Evolutionary conservation across 331 rosid genomes (phyloP).

Genomic region (Spiraea crenata): DNA sequence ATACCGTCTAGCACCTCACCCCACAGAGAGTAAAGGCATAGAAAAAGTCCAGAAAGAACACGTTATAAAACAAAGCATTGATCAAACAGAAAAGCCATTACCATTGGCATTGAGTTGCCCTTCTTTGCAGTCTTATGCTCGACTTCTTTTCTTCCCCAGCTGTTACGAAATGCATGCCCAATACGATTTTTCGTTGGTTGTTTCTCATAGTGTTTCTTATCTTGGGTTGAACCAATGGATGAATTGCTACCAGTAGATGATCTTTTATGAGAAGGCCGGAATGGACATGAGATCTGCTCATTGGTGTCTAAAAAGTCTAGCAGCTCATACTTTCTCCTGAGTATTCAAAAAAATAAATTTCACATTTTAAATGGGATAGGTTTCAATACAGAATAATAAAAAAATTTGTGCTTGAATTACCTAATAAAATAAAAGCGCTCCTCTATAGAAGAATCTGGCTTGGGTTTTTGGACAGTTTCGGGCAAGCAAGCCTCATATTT

Average conservation of each 20-base stretch:
- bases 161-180: constrained; percentile 67
- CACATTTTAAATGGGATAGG: constrained; percentile 9
- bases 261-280: constrained; percentile 40
- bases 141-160: constrained; percentile 73
- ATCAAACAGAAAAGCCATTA: constrained; percentile 31
- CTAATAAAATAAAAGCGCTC: constrained; percentile 77
- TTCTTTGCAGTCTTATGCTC: constrained; percentile 60
- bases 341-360: constrained; percentile 27
- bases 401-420: constrained; percentile 32
- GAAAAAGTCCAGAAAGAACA: background rate
- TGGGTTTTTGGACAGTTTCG: constrained; percentile 48
- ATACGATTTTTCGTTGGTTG: constrained; percentile 48
- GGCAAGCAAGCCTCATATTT: constrained; percentile 80
- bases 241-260: constrained; percentile 30
- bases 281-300: constrained; percentile 38
- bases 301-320: constrained; percentile 39
- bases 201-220: constrained; percentile 56
- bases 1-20: background rate
- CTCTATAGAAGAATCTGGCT: constrained; percentile 67
- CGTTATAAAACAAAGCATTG: background rate
- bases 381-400: constrained; percentile 12
- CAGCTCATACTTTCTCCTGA: constrained; percentile 84
- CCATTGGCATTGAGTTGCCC: constrained; percentile 56
- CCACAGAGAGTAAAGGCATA: background rate
- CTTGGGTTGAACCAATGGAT: constrained; percentile 21